These are phyloP conservation scores for Epichloe elymi DNA, from an alignment of 2,329 filamentous ascomycete species.

Conservation along the genomic window DNA sequence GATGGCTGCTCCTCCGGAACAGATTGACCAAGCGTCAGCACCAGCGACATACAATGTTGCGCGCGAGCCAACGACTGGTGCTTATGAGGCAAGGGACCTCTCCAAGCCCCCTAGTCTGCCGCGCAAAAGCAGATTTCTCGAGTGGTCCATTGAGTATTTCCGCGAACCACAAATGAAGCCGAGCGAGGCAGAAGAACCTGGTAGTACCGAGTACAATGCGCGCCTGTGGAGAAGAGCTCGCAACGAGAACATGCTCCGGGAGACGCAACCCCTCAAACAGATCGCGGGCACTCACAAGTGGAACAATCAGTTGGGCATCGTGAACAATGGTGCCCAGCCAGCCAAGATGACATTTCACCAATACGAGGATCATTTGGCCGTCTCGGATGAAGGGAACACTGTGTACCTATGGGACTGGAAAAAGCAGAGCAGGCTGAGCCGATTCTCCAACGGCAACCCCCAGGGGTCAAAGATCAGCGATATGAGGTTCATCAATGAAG, in stretches of 20 bases:
- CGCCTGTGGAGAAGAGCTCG: slow-evolving; percentile 83
- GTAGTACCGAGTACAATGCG: slow-evolving; percentile 91
- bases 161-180: slow-evolving; percentile 97
- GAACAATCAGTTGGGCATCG: slow-evolving; percentile 69
- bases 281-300: slow-evolving; percentile 75
- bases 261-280: slow-evolving; percentile 88
- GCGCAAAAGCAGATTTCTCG: slow-evolving; percentile 69
- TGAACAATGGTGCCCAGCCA: slow-evolving; percentile 83
- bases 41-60: slow-evolving; percentile 63
- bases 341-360: slow-evolving; percentile 94
- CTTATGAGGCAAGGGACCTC: slow-evolving; percentile 51
- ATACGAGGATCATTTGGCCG: slow-evolving; percentile 89
- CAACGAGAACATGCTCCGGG: slow-evolving; percentile 82
- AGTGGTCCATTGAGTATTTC: slow-evolving; percentile 97
- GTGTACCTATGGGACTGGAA: slow-evolving; percentile 93
- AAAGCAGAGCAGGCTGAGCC: slow-evolving; percentile 56
- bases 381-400: slow-evolving; percentile 85
- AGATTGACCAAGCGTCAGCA: slow-evolving; percentile 53
- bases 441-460: slow-evolving; percentile 88
- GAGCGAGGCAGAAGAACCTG: slow-evolving; percentile 89
- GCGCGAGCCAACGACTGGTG: slow-evolving; percentile 65
- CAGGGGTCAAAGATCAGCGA: slow-evolving; percentile 83
- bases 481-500: slow-evolving; percentile 95
- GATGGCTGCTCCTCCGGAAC: slow-evolving; percentile 50
- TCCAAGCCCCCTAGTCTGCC: slow-evolving; percentile 54